A percentile compares a stretch with the other conserved stretches of the same genome.
Conservation (phyloP, 257 asterid species). For the Rubia yunnanensis region DNA sequence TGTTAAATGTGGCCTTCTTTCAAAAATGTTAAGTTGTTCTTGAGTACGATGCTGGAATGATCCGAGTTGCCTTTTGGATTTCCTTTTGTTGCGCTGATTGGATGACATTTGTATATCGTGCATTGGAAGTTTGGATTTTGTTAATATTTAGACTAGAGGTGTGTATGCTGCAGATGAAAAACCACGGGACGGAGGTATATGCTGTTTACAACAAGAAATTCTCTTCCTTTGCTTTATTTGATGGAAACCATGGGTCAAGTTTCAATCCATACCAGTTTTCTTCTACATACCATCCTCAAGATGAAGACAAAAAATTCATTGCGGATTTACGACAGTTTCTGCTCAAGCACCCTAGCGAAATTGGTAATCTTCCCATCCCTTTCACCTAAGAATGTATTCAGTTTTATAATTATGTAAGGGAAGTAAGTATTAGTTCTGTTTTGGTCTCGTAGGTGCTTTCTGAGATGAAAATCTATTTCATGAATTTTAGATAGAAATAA, state of each 20-base stretch:
- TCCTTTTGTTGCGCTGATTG: background rate
- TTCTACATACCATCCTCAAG: conserved; percentile 36
- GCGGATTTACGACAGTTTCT: conserved; percentile 43
- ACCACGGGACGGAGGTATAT: conserved; percentile 38
- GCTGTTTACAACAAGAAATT: conserved; percentile 54
- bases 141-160: background rate
- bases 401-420: background rate
- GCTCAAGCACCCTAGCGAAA: conserved; percentile 28
- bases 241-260: conserved; percentile 31
- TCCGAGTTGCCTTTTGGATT: background rate
- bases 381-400: background rate
- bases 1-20: background rate
- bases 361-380: conserved; percentile 15
- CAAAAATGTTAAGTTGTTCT: background rate
- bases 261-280: conserved; percentile 57
- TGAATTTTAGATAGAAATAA: background rate
- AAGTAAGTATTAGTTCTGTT: background rate
- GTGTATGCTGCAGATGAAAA: conserved; percentile 37
- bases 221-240: conserved; percentile 69
- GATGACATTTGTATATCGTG: background rate
- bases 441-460: background rate
- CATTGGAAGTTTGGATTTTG: background rate
- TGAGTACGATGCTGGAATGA: background rate
- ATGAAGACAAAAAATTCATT: conserved; percentile 39
- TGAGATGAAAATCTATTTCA: background rate